Base-by-base conservation (phyloP, 1,284 basidiomycete species). In the Xerocomus minutiporus region DNA sequence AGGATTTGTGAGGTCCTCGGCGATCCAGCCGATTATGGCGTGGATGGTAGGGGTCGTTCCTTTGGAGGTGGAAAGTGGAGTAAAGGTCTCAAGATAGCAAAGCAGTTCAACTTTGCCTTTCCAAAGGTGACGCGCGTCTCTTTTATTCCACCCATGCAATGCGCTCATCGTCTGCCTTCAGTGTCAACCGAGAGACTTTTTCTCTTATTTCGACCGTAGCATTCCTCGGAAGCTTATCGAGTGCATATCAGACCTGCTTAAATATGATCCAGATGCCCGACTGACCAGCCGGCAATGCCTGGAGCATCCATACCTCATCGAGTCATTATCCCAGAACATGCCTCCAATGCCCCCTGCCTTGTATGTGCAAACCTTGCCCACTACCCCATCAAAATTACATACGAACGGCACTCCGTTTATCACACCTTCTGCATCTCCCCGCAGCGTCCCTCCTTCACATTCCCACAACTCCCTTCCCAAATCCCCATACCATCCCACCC, bases 1-100 rank as follows among this genome's bases (percentile, higher is more conserved):
- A 81, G 86, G 66, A 97, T 99, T 54, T 91, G 88, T 62, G 88
- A 96, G 57, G 77, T 95, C 12, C 79, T 99, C 34, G 97, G 97
- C n/a, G 91, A 98, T 70, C 96, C 97, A 11, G 81, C 80, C 52
- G 86, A 89, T 50, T 93, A 97, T 68, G 93, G 93, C 12, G 59
- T 78, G 5, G 93, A 97, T 67, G 73, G 77, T 29, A 76, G 86
- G 52, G 84, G 86, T 8, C 80, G 81, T 65, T 71, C 76, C 3
- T 68, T 88, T 6, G 97, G 97, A 8, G 97, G 97, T 15, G 94
- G 95, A 11, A 78, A 81, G 46, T 99, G 97, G 97, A 71, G 75
- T 26, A 80, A 79, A 55, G 96, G 95, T 11, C 79, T 94, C 61
- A 85, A 86, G 71, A 84, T 98, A 80, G 94, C 93, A 9, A 83